Percentiles rank a stretch among this genome's conserved stretches.
Evolutionary conservation across 2,329 filamentous ascomycete species (phyloP).

Genomic region (Pyricularia grisea): DNA sequence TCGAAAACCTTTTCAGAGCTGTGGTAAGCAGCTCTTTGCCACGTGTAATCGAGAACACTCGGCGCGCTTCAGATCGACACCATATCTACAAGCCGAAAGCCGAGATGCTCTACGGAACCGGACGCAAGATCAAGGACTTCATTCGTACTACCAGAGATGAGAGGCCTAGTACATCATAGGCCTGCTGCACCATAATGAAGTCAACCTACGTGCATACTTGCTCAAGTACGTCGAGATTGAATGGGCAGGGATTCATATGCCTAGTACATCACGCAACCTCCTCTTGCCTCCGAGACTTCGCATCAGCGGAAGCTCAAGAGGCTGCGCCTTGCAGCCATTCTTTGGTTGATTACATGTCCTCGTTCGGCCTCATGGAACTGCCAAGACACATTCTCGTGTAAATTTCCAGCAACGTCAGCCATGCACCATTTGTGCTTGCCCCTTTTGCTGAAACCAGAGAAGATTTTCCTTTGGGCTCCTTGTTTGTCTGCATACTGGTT

Average conservation of each 20-base stretch:
- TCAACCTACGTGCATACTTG: too few relatives aligned
- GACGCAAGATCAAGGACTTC: not conserved
- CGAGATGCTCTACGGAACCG: not conserved
- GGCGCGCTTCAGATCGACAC: not conserved
- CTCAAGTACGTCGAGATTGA: not conserved
- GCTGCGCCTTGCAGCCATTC: not conserved
- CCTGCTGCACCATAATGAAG: not conserved
- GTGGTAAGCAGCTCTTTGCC: not conserved
- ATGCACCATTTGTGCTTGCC: not conserved
- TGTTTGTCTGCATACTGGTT: not conserved
- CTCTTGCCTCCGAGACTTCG: not conserved
- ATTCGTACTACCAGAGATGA: not conserved
- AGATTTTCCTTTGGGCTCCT: not conserved
- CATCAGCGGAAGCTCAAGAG: not conserved
- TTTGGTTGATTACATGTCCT: not conserved
- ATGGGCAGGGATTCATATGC: not conserved
- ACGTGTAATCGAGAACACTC: constrained; percentile 1
- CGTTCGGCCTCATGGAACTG: not conserved
- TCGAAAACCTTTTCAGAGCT: constrained; percentile 9
- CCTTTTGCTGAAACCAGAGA: not conserved
- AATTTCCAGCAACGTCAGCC: not conserved
- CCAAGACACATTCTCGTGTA: not conserved
- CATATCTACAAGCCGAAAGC: not conserved
- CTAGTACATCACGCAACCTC: not conserved
- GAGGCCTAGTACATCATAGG: not conserved